Conservation (phyloP, 225 moss, liverwort and hornwort species). For the Asterella californica region DNA sequence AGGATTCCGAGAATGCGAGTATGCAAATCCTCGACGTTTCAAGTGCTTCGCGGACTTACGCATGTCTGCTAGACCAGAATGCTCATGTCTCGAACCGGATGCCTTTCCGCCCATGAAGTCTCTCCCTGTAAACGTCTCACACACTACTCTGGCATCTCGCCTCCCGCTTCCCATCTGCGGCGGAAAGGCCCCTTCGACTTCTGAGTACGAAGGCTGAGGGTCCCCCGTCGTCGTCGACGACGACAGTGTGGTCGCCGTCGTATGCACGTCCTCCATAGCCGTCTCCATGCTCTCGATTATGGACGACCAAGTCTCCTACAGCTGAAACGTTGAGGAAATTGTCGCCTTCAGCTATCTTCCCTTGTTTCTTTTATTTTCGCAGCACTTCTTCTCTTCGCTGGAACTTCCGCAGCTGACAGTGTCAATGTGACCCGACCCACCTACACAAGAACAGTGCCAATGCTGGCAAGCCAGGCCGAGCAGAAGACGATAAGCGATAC, state of each 20-base stretch:
- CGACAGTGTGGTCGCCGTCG: not conserved
- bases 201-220: not conserved
- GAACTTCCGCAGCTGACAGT: not conserved
- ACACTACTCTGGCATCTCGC: constrained; percentile 46
- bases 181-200: constrained; percentile 15
- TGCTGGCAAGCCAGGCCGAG: too few species aligned
- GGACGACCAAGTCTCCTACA: not conserved
- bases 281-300: not conserved
- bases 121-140: constrained; percentile 38
- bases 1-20: constrained; percentile 36
- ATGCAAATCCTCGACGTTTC: constrained; percentile 28
- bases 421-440: not conserved
- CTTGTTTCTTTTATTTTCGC: not conserved
- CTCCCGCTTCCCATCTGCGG: constrained; percentile 45
- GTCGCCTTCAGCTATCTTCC: not conserved
- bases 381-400: not conserved
- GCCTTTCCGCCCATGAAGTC: constrained; percentile 14
- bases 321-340: not conserved
- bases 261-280: not conserved
- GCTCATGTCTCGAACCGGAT: not conserved
- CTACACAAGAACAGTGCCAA: not conserved
- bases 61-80: constrained; percentile 12
- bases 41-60: constrained; percentile 28
- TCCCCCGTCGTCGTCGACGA: not conserved
- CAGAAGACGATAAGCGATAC: too few species aligned